Evolutionary conservation across 2,329 filamentous ascomycete species (phyloP), one percentile per base, ranked within the genome.

Genomic region (Aspergillus pseudotamarii): DNA sequence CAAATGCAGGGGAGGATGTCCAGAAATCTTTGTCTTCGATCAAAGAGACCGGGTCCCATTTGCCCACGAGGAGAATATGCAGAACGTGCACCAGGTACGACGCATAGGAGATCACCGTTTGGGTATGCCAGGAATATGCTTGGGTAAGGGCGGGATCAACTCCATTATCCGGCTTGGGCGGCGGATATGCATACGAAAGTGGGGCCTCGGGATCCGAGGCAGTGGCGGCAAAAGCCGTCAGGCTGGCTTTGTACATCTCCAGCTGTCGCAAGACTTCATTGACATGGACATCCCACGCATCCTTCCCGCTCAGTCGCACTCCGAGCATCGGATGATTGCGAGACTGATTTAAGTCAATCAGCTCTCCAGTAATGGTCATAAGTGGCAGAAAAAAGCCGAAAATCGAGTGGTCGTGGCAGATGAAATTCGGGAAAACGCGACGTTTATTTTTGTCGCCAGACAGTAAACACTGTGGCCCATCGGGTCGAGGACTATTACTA

Each of bases 21-120:
- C 94, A 97, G 41, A 96, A 86, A 74, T 97, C 93, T 70, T 95
- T 92, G 79, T 97, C 93, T 74, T 97, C 93, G 4, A 97, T 87
- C n/a, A 97, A 85, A 57, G 91, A 91, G 71, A 97, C 93, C 0
- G 94, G 94, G 74, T 97, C 94, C 94, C 94, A 97, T 78, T 96
- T 96, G 12, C 93, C 93, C n/a, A 93, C 91, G 2, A 97, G 85
- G 3, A 97, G 84, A 57, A 97, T 95, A 76, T 97, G 93, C 23
- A 97, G 83, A 16, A 96, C 94, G 72, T 97, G 93, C 87, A 97
- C 94, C 28, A 97, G 89, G 72, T 97, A 93, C 0, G 91, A 96
- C 56, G 92, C 90, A 75, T 97, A 97, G 0, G 93, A 92, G 59
- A 93, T 86, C 32, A 96, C 92, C 50, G 94, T 96, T 72, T 90